Evolutionary conservation across 2,329 filamentous ascomycete genomes (phyloP).

Genomic region (Stachybotrys elegans): DNA sequence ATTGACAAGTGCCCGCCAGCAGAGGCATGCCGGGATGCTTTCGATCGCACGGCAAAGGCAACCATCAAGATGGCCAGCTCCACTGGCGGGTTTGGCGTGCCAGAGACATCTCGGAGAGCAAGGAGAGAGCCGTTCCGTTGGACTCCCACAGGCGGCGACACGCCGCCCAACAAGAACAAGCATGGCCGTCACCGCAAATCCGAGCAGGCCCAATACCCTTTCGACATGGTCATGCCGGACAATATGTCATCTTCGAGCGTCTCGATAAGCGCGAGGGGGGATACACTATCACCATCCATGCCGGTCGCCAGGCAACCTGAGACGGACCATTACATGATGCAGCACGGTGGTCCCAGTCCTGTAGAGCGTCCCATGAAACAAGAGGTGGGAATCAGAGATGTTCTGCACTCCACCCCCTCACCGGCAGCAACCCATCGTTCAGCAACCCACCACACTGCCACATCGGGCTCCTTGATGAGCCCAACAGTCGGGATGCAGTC

Average conservation of each 20-base stretch:
- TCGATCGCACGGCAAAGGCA: constrained; percentile 90
- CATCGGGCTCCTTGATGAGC: constrained; percentile 23
- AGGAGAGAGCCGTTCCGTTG: constrained; percentile 23
- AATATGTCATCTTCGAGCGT: constrained; percentile 35
- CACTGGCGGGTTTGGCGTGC: constrained; percentile 69
- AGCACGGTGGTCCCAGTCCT: constrained; percentile 25
- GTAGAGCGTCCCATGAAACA: constrained; percentile 20
- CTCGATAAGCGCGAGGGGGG: constrained; percentile 25
- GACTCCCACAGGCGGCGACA: constrained; percentile 14
- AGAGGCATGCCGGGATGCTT: constrained; percentile 90
- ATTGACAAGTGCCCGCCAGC: constrained; percentile 94
- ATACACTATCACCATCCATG: constrained; percentile 35
- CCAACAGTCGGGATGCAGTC: constrained; percentile 28
- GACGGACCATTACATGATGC: constrained; percentile 24
- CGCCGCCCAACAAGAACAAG: constrained; percentile 17
- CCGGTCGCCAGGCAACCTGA: constrained; percentile 32
- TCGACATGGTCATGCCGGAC: constrained; percentile 33
- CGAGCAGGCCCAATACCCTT: constrained; percentile 26
- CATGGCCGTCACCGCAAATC: constrained; percentile 23
- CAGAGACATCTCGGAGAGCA: constrained; percentile 19
- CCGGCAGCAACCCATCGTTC: constrained; percentile 32
- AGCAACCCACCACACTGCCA: constrained; percentile 26
- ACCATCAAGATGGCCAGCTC: constrained; percentile 93
- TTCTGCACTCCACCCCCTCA: constrained; percentile 41
- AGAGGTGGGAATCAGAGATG: constrained; percentile 23